Conservation (phyloP, 495 filamentous ascomycete genomes). For the Elasticomyces elasticus region DNA sequence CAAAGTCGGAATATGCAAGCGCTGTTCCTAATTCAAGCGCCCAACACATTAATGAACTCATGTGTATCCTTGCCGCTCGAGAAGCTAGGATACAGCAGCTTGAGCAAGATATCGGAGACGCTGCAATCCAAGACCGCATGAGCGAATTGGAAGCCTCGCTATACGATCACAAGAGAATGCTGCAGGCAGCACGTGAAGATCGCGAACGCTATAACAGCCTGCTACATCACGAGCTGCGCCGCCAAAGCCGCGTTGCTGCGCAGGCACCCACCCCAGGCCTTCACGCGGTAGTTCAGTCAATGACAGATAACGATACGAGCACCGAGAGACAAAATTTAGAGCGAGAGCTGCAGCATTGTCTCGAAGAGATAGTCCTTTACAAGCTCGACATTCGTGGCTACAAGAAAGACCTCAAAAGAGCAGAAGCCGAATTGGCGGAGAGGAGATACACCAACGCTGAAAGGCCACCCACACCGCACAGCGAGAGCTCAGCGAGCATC, state of each 20-base stretch:
- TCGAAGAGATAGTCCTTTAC: slow-evolving; percentile 21
- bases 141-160: slow-evolving; percentile 1
- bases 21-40: not conserved
- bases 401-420: slow-evolving; percentile 20
- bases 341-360: slow-evolving; percentile 13
- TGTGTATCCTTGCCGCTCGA: not conserved
- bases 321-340: not conserved
- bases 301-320: not conserved
- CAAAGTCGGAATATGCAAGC: slow-evolving; percentile 2
- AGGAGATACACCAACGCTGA: not conserved
- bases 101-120: not conserved
- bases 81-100: not conserved
- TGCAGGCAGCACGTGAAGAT: slow-evolving; percentile 1
- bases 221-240: slow-evolving; percentile 10
- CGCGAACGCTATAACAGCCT: slow-evolving; percentile 14
- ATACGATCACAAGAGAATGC: not conserved
- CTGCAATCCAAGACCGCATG: not conserved
- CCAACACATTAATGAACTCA: not conserved
- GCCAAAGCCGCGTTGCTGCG: slow-evolving; percentile 4
- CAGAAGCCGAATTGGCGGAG: slow-evolving; percentile 9
- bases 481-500: slow-evolving; percentile 6
- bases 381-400: slow-evolving; percentile 21
- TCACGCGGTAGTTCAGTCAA: not conserved
- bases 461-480: slow-evolving; percentile 7
- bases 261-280: too few species aligned